These are phyloP conservation scores for Panus rudis DNA, from an alignment of 768 basidiomycete species.

Conservation along the genomic window DNA sequence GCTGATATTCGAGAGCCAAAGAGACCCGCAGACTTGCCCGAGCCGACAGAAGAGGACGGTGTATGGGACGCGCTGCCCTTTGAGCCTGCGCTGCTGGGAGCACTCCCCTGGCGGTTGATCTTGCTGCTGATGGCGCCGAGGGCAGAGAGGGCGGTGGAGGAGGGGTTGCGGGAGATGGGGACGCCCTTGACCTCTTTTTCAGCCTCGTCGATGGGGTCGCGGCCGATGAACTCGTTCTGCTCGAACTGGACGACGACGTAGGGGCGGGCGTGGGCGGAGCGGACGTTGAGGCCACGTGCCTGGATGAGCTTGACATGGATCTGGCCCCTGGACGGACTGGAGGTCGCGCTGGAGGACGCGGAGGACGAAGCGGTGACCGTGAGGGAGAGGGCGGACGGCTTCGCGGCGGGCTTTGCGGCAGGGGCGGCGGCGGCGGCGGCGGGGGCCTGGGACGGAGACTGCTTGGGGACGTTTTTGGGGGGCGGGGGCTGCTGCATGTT, in stretches of 20 bases:
- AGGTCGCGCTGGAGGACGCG: constrained; percentile 6
- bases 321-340: constrained; percentile 52
- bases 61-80: constrained; percentile 13
- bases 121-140: constrained; percentile 56
- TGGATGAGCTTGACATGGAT: constrained; percentile 95
- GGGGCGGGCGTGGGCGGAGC: constrained; percentile 56
- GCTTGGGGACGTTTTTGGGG: constrained; percentile 26
- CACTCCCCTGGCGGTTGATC: constrained; percentile 15
- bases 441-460: constrained; percentile 16
- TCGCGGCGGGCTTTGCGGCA: constrained; percentile 19
- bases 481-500: constrained; percentile 64
- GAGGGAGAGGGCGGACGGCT: constrained; percentile 12
- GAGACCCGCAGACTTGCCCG: constrained; percentile 29
- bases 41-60: constrained; percentile 22
- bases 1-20: constrained; percentile 58
- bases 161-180: constrained; percentile 51
- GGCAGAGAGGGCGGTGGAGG: constrained; percentile 58
- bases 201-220: constrained; percentile 79
- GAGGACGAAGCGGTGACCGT: constrained; percentile 26
- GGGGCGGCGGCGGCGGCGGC: constrained; percentile 27
- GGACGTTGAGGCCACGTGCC: constrained; percentile 76
- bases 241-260: constrained; percentile 99
- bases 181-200: constrained; percentile 88
- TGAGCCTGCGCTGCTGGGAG: constrained; percentile 1
- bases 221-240: constrained; percentile 94